Evolutionary conservation across 176 grass and related monocot genomes (phyloP), one percentile per base, ranked within the genome.

Genomic region (Triticum monococcum): DNA sequence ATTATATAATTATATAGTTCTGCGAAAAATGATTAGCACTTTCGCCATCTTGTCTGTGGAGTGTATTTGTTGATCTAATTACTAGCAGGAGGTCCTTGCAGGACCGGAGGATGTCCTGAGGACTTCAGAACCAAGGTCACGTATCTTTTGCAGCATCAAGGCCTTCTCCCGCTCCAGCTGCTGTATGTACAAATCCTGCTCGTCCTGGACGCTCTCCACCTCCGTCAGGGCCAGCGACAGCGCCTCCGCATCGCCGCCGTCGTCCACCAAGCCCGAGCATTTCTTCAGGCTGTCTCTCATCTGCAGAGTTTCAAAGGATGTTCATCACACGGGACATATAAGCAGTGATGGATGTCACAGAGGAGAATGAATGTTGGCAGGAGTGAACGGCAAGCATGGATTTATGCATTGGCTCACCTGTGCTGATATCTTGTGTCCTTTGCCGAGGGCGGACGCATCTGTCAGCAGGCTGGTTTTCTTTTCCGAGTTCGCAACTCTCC

Each of bases 141-240:
- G 82, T 38, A 94, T 90, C 41, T 89, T 99, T 28, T 61, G 24
- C 41, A 96, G 35, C 68, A 99, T 22, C 38, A 67, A 16, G 26
- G 78, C 62, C 64, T 91, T 99, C 85, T 99, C 94, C 79, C 92
- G 88, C 85, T 98, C 94, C 7, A 96, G 93, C 77, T 88, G 82
- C 5, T 90, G 72, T 61, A 91, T 83, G 90, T 99, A 94, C 20
- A 83, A 80, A 13, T 91, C 87, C 85, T 96, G 97, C 69, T 88
- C 85, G 33, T 80, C 80, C 89, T 99, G 92, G 1, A 78, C 61
- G 68, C 82, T 74, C 84, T 99, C 97, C 26, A 94, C 83, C 90
- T 96, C 97, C 11, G 82, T 87, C 63, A 99, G 43, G 33, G 89
- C 90, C 68, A 92, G 33, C 0, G 85, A 89, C 5, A 99, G 23